Evolutionary conservation across 768 basidiomycete genomes (phyloP), one percentile per base, ranked within the genome.

Genomic region (Rhodotorula sphaerocarpa): DNA sequence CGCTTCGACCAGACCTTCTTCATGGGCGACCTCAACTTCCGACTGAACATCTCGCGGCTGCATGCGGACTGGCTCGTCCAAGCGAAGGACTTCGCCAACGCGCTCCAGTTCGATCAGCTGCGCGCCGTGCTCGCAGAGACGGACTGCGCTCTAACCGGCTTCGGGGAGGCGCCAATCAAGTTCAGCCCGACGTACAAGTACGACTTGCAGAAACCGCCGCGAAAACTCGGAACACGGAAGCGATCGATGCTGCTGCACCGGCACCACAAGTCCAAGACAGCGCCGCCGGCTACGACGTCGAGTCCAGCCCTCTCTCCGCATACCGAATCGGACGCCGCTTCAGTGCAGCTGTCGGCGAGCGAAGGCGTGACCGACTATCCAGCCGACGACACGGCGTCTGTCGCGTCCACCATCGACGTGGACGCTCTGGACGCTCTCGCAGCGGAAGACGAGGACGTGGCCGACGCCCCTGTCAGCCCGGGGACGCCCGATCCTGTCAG

Each of bases 11-110:
- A 85, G 63, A 83, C 86, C 0, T 95, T 93, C 74, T 79, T 92
- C 47, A 88, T 83, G 69, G 92, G 91, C 5, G 92, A 95, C 74
- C 81, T 73, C 73, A 70, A 71, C 75, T 95, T 95, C 72, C 81
- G 92, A 39, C 77, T 95, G 52, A 85, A 92, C 67, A 83, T 95
- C 48, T 86, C 90, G 10, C 82, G 92, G 23, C 76, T 92, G 18
- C 92, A 96, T 72, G 91, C 91, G 7, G 92, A 96, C 75, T 95
- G 91, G 90, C 78, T 96, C 6, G 84, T 92, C 62, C 83, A 87
- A 30, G 82, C 83, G 41, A 84, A 84, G 78, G 89, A 92, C 25
- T 96, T 87, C 69, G 77, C 79, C 1, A 86, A 90, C 70, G 90
- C 90, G 0, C 81, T 95, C 16, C 84, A 83, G 16, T 96, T 95